Conservation (phyloP, 2,329 filamentous ascomycete species). For the Botrytis pseudocinerea region DNA sequence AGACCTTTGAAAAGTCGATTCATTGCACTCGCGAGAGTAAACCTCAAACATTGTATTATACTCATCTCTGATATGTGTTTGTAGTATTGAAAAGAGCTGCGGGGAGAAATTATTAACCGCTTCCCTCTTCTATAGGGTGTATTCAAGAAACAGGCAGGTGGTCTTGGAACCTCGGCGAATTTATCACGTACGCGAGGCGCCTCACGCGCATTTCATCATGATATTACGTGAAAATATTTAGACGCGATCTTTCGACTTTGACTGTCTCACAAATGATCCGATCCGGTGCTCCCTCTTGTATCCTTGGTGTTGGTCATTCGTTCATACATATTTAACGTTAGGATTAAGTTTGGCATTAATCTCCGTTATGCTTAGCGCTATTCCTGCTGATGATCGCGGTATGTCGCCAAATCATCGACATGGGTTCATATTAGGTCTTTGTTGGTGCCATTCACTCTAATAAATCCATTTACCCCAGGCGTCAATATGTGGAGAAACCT, state of each 20-base stretch:
- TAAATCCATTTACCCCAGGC: slow-evolving; percentile 11
- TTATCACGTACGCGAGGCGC: neutral
- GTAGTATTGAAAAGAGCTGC: neutral
- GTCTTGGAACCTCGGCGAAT: neutral
- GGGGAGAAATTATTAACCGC: neutral
- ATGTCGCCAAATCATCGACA: neutral
- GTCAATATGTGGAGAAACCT: neutral
- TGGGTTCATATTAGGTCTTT: neutral
- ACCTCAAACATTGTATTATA: neutral
- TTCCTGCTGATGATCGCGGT: slow-evolving; percentile 11
- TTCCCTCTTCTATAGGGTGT: neutral
- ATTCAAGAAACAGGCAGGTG: slow-evolving; percentile 3
- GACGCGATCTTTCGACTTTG: neutral
- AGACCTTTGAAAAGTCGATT: neutral
- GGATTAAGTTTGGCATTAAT: slow-evolving; percentile 5
- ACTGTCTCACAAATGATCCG: slow-evolving; percentile 21
- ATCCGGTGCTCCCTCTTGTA: slow-evolving; percentile 11
- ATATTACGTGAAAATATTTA: neutral
- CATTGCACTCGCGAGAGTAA: neutral
- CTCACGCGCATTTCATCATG: neutral
- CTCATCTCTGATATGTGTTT: neutral
- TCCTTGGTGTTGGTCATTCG: slow-evolving; percentile 1
- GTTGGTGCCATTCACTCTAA: slow-evolving; percentile 8
- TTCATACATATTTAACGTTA: neutral
- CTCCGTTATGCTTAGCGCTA: neutral